Percentiles rank a stretch among this genome's conserved stretches.
phyloP scores from a whole-genome alignment of 2,329 filamentous ascomycete species.

The Amylocarpus encephaloides region DNA sequence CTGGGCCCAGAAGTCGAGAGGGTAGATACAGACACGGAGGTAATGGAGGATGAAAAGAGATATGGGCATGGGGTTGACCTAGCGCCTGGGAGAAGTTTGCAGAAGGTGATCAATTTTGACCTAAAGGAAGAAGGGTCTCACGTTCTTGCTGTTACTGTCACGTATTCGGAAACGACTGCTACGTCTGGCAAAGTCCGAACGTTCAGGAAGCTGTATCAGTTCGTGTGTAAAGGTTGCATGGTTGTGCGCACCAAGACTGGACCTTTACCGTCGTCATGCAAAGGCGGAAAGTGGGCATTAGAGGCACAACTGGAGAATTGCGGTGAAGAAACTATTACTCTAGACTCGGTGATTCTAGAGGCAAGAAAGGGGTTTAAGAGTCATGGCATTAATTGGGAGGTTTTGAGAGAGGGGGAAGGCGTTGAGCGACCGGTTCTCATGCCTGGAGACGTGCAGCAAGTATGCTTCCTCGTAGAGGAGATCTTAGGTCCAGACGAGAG shows the following conservation, averaged over 20 bases:
- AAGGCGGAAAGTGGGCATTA: slow-evolving; percentile 56
- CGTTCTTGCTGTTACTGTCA: slow-evolving; percentile 86
- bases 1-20: slow-evolving; percentile 36
- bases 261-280: slow-evolving; percentile 38
- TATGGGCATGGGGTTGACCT: slow-evolving; percentile 41
- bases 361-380: slow-evolving; percentile 45
- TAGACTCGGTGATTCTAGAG: slow-evolving; percentile 60
- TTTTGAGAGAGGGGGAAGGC: slow-evolving; percentile 26
- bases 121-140: slow-evolving; percentile 93
- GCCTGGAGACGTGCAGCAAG: slow-evolving; percentile 58
- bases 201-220: slow-evolving; percentile 94
- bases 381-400: slow-evolving; percentile 52
- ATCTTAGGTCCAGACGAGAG: slow-evolving; percentile 30
- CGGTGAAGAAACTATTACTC: slow-evolving; percentile 71
- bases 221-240: slow-evolving; percentile 83
- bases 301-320: slow-evolving; percentile 96
- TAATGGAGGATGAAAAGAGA: slow-evolving; percentile 11
- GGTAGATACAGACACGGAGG: slow-evolving; percentile 1
- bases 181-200: slow-evolving; percentile 68
- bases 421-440: slow-evolving; percentile 54
- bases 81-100: slow-evolving; percentile 60
- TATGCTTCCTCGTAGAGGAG: slow-evolving; percentile 53
- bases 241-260: slow-evolving; percentile 85
- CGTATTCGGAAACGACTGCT: slow-evolving; percentile 82
- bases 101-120: slow-evolving; percentile 78